A percentile compares a stretch with the other conserved stretches of the same genome.
phyloP scores from a whole-genome alignment of 2,329 filamentous ascomycete species.

The Colletotrichum musicola region DNA sequence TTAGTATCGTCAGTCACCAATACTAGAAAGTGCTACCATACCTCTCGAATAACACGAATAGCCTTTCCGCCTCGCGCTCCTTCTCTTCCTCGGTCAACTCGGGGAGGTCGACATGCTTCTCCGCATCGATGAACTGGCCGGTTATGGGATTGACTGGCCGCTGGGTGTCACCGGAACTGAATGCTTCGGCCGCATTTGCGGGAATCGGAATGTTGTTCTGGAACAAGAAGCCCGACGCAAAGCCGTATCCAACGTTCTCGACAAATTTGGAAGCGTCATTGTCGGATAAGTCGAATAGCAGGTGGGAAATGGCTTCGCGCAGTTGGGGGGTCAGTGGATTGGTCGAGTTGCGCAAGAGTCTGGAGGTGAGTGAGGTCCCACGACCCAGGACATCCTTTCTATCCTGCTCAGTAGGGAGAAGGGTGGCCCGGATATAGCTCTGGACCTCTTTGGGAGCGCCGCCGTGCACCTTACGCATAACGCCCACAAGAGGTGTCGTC shows the following conservation, averaged over 20 bases:
- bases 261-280: slow-evolving; percentile 85
- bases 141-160: slow-evolving; percentile 84
- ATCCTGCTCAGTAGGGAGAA: slow-evolving; percentile 84
- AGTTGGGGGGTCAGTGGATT: slow-evolving; percentile 79
- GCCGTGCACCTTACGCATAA: slow-evolving; percentile 79
- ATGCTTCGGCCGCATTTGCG: slow-evolving; percentile 70
- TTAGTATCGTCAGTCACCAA: slow-evolving; percentile 20
- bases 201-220: slow-evolving; percentile 86
- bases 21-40: slow-evolving; percentile 49
- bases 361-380: slow-evolving; percentile 79
- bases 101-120: slow-evolving; percentile 69
- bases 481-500: slow-evolving; percentile 79
- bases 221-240: slow-evolving; percentile 90
- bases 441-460: slow-evolving; percentile 74
- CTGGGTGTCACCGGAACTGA: slow-evolving; percentile 46
- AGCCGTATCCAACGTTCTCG: slow-evolving; percentile 93
- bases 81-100: slow-evolving; percentile 94
- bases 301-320: slow-evolving; percentile 78
- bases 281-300: slow-evolving; percentile 90
- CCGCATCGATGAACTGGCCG: slow-evolving; percentile 81
- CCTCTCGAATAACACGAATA: slow-evolving; percentile 94
- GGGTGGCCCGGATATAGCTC: slow-evolving; percentile 70
- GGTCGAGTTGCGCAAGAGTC: slow-evolving; percentile 81
- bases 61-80: slow-evolving; percentile 86
- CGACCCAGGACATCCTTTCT: slow-evolving; percentile 82